Evolutionary conservation across 2,329 filamentous ascomycete species (phyloP), one percentile per base, ranked within the genome.

Genomic region (Paracamarosporium sp.): DNA sequence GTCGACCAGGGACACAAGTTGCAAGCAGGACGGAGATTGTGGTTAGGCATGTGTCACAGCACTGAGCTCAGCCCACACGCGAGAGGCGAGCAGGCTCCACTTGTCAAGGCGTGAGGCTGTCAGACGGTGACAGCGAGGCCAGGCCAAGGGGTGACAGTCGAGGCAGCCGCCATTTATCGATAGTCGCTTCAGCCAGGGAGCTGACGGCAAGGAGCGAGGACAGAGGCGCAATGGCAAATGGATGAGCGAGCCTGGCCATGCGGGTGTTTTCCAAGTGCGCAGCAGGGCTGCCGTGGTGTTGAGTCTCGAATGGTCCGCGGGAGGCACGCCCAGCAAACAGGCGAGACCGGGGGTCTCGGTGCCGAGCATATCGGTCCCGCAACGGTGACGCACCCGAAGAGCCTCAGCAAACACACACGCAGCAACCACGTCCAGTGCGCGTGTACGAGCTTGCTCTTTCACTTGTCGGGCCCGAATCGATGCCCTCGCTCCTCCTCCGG

Each of bases 401-500:
- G 44, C 25, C 24, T 30, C 43, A 47, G 41, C 20, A 48, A 33
- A 36, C 33, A 40, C 20, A 17, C 20, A 8, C 22, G 6, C 22
- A 46, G 31, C 44, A 35, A 33, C 27, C 44, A 48, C 46, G 20
- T 17, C 30, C n/a, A 31, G 40, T n/a, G 28, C 44, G 44, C 30
- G n/a, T 22, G 30, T 30, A 48, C 45, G 46, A 44, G 28, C 12
- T 47, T 52, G 17, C 31, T 33, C 28, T 12, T 11, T 36, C 53
- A 11, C 44, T 31, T 24, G 41, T 33, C 28, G 40, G 45, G 45
- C 20, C 45, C 45, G 44, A 47, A 24, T 35, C 28, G 45, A 57
- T 59, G 38, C 62, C 61, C 55, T 46, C 55, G 44, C 57, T 54
- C 20, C 40, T 51, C 36, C 40, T 35, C 33, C 41, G 36, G 25